Evolutionary conservation across 768 basidiomycete genomes (phyloP), one percentile per base, ranked within the genome.

Genomic region (Amanita pseudoporphyria): DNA sequence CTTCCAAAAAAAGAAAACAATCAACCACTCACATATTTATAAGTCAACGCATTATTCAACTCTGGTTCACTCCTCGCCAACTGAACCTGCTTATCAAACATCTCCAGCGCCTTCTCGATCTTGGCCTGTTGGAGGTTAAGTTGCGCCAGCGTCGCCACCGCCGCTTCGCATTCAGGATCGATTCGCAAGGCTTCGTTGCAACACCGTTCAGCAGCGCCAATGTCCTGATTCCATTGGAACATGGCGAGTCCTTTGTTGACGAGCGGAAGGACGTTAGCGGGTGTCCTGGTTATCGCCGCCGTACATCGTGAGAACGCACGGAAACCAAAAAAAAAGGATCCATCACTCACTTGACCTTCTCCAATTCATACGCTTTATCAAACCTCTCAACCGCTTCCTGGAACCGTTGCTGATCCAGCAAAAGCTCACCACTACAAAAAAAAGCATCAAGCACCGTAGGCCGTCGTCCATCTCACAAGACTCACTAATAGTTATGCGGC

Each of bases 201-300:
- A 61, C 91, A 85, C 16, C 71, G 68, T 64, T 95, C 93, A 1
- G 92, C 93, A 1, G 77, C 79, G 6, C 70, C 73, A 51, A 90
- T 75, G 61, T 98, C 91, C 61, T 95, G 87, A 64, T 90, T 88
- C 87, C 87, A 92, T 68, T 98, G 96, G 77, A 84, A 98, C 42
- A 97, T 60, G 0, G 92, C 87, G 18, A 98, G 83, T n/a, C 94
- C 93, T 63, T 95, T 96, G 81, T 99, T 99, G 47, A 98, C 93
- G 38, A 95, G 71, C 0, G 95, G 87, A 3, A 98, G 76, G 19
- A 96, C 95, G 63, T 98, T 99, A 46, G 84, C 60, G 60, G 78
- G 59, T 52, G 70, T 54, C 49, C 66, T 70, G 52, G 9, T 45
- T 10, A n/a, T n/a, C n/a, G n/a, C n/a, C n/a, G n/a, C n/a, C n/a